phyloP scores from a whole-genome alignment of 768 basidiomycete species.

The Leccinum imitatum region DNA sequence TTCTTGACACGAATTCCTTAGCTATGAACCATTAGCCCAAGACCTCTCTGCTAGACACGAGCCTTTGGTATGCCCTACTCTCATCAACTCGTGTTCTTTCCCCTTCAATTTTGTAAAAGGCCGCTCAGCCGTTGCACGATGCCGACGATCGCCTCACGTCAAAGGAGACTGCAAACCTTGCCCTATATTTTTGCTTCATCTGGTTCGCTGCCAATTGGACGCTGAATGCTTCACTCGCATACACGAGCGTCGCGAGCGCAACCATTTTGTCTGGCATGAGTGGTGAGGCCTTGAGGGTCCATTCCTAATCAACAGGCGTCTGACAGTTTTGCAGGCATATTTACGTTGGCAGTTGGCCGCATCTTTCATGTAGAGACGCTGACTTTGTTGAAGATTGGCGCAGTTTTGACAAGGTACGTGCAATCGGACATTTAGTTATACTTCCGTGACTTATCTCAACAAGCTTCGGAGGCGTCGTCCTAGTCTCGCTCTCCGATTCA shows the following conservation, averaged over 20 bases:
- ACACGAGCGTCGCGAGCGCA: constrained; percentile 92
- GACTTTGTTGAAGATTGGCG: constrained; percentile 67
- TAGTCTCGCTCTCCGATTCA: constrained; percentile 90
- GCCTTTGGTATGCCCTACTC: constrained; percentile 18
- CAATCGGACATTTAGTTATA: not conserved
- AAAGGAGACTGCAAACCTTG: constrained; percentile 74
- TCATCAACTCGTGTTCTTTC: not conserved
- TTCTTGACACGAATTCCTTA: constrained; percentile 9
- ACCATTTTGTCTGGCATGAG: constrained; percentile 89
- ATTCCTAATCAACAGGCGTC: not conserved
- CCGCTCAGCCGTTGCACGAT: constrained; percentile 8
- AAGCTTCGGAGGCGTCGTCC: constrained; percentile 78
- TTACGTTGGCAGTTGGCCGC: constrained; percentile 83
- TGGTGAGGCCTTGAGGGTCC: constrained; percentile 47
- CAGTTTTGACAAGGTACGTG: constrained; percentile 75
- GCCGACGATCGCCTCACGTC: constrained; percentile 48
- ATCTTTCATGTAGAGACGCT: constrained; percentile 80
- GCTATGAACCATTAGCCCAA: constrained; percentile 28
- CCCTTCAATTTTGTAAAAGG: constrained; percentile 10
- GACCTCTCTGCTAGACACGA: constrained; percentile 12
- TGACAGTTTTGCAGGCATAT: constrained; percentile 64
- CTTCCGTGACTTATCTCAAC: constrained; percentile 10
- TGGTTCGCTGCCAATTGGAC: constrained; percentile 97
- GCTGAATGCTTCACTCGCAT: constrained; percentile 77
- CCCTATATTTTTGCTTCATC: constrained; percentile 77